Conservation (phyloP, 73 alveolate genomes). For the Stentor coeruleus region DNA sequence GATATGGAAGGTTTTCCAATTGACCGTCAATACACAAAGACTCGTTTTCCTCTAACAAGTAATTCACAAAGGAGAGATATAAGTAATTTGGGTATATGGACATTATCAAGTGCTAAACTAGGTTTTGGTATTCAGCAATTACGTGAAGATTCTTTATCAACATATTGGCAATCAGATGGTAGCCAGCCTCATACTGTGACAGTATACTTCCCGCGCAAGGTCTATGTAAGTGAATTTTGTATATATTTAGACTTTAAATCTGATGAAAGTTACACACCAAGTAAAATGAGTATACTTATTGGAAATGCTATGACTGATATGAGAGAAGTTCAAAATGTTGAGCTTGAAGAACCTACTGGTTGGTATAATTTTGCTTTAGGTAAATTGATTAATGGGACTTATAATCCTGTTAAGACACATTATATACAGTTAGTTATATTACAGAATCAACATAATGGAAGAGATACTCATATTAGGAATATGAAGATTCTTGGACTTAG, state of each 20-base stretch:
- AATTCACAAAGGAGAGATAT: constrained; percentile 85
- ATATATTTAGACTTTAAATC: constrained; percentile 94
- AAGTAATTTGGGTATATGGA: constrained; percentile 98
- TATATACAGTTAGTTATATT: constrained; percentile 68
- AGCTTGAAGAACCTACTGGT: constrained; percentile 96
- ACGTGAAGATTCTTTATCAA: constrained; percentile 88
- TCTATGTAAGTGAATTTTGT: constrained; percentile 88
- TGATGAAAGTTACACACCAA: constrained; percentile 98
- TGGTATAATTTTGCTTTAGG: constrained; percentile 90
- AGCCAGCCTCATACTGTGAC: constrained; percentile 96
- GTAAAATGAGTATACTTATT: constrained; percentile 84
- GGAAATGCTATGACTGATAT: constrained; percentile 92
- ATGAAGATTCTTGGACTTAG: constrained; percentile 97
- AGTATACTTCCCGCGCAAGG: constrained; percentile 87
- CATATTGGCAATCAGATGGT: constrained; percentile 99
- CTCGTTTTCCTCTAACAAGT: constrained; percentile 48
- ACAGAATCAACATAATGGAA: constrained; percentile 94
- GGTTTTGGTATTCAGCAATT: constrained; percentile 98
- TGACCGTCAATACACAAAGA: constrained; percentile 28
- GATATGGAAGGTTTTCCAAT: constrained; percentile 24
- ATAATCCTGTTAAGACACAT: constrained; percentile 48
- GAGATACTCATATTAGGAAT: constrained; percentile 97
- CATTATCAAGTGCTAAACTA: constrained; percentile 91
- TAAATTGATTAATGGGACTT: background rate
- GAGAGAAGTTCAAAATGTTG: constrained; percentile 88